These are phyloP conservation scores for Beauveria pseudobassiana DNA, from an alignment of 2,329 filamentous ascomycete genomes.

Conservation along the genomic window DNA sequence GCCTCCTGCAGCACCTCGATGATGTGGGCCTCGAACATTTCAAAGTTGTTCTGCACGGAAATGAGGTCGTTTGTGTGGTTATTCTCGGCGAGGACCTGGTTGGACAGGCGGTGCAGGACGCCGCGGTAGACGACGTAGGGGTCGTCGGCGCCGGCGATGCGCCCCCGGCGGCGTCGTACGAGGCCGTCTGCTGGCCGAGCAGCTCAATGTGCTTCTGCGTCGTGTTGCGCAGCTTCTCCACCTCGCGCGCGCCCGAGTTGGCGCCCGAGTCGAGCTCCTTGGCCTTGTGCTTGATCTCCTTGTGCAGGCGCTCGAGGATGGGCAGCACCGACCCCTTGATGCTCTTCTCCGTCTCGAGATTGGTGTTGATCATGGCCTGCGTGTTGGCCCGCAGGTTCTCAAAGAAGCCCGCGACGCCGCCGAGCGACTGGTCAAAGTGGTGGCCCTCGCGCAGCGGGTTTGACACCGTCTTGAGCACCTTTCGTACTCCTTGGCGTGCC, in stretches of 20 bases:
- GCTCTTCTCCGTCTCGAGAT: constrained; percentile 84
- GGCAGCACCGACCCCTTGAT: constrained; percentile 82
- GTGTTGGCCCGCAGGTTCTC: constrained; percentile 93
- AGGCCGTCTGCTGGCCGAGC: constrained; percentile 75
- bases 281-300: constrained; percentile 92
- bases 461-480: constrained; percentile 84
- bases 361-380: constrained; percentile 80
- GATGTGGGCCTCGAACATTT: constrained; percentile 79
- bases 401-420: constrained; percentile 82
- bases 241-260: constrained; percentile 77
- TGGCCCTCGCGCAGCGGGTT: constrained; percentile 81
- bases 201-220: constrained; percentile 97
- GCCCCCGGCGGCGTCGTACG: constrained; percentile 71
- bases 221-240: constrained; percentile 76
- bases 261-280: constrained; percentile 82
- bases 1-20: constrained; percentile 75
- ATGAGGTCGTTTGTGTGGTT: constrained; percentile 89
- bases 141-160: constrained; percentile 65
- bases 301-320: constrained; percentile 82
- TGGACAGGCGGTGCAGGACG: constrained; percentile 75
- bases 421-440: constrained; percentile 87
- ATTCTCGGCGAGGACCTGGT: constrained; percentile 92
- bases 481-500: constrained; percentile 90
- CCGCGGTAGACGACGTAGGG: constrained; percentile 82
- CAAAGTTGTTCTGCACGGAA: constrained; percentile 83